Percentiles rank a stretch among this genome's conserved stretches.
Evolutionary conservation across 345 rosid genomes (phyloP).

Genomic region (Lenwebbia sp.): DNA sequence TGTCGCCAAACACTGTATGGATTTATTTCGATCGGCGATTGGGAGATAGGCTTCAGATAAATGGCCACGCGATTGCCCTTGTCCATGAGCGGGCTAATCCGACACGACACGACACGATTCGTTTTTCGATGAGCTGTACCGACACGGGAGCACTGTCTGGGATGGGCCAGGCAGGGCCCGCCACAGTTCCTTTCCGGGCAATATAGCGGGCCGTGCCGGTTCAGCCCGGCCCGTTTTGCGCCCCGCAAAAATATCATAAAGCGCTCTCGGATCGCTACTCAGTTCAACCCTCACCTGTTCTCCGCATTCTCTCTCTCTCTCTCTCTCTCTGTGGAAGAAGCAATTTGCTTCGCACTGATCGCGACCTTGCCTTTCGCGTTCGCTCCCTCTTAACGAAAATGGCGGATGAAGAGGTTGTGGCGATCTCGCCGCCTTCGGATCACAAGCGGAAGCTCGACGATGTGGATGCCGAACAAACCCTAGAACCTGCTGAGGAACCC

Average conservation of each 20-base stretch:
- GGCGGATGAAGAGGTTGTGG: constrained; percentile 58
- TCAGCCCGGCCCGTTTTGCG: not conserved
- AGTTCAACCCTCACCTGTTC: not conserved
- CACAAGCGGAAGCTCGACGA: constrained; percentile 72
- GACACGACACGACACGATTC: rapidly evolving
- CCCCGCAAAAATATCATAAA: not conserved
- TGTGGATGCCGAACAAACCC: constrained; percentile 23
- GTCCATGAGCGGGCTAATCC: too few species aligned
- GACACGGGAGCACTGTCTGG: not conserved
- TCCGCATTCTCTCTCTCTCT: not conserved
- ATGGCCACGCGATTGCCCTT: not conserved
- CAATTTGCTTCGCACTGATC: not conserved
- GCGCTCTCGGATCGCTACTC: not conserved
- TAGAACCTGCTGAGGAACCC: not conserved
- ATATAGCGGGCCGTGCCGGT: too few species aligned
- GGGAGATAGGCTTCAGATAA: not conserved
- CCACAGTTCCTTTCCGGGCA: not conserved
- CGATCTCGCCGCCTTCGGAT: constrained; percentile 23
- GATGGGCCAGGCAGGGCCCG: not conserved
- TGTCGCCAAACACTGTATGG: rapidly evolving
- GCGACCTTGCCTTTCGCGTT: not conserved
- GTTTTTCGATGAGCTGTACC: not conserved
- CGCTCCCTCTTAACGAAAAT: constrained; percentile 2
- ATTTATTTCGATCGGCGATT: not conserved
- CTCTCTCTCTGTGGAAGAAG: not conserved